A percentile compares a stretch with the other conserved stretches of the same genome.
phyloP scores from a whole-genome alignment of 257 asterid species.

The Solanum verrucosum region DNA sequence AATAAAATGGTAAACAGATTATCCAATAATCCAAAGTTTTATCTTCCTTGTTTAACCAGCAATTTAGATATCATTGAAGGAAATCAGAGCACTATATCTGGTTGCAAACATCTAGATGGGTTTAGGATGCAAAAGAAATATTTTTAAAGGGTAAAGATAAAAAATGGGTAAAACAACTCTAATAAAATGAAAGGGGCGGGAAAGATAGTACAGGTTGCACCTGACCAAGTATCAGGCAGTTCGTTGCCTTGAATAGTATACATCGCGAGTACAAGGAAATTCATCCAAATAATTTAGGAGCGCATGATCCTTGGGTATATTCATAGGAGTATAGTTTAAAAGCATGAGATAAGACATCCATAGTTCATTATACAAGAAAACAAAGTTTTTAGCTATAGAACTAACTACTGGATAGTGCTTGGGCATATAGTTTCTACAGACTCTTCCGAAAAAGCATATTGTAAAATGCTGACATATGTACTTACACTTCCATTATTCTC shows the following conservation, averaged over 20 bases:
- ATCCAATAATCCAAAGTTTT: not conserved
- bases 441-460: not conserved
- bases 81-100: not conserved
- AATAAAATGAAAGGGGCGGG: not conserved
- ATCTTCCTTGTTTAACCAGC: not conserved
- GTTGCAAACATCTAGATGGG: not conserved
- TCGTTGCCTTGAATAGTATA: not conserved
- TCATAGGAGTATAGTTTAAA: not conserved
- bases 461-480: not conserved
- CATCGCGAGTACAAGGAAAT: not conserved
- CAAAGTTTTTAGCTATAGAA: not conserved
- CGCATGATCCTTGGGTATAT: not conserved
- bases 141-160: not conserved
- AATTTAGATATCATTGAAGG: not conserved
- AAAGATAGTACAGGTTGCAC: not conserved
- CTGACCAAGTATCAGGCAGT: not conserved
- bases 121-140: not conserved
- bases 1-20: not conserved
- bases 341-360: not conserved
- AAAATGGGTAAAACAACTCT: not conserved
- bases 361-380: not conserved
- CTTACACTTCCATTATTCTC: slow-evolving; percentile 88
- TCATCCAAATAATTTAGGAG: not conserved
- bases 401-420: not conserved
- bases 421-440: not conserved